Base-by-base conservation (phyloP, 2,329 filamentous ascomycete species). In the Talaromyces sp. region DNA sequence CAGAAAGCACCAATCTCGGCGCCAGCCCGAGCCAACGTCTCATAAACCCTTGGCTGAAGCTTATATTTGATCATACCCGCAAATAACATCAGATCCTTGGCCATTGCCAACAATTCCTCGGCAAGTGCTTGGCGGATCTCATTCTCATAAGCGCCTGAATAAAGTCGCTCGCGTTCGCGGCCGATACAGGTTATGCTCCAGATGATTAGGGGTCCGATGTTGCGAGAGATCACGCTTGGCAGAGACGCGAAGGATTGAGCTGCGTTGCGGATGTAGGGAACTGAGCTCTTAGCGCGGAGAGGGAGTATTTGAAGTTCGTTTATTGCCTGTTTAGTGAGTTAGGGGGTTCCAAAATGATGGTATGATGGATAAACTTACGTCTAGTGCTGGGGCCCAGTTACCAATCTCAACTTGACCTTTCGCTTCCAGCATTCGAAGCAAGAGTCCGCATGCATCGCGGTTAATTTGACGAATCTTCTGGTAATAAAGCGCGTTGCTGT, bases 151-250 rank as follows among this genome's bases (percentile, higher is more conserved):
- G 87, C 83, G 28, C 87, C 86, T 59, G 80, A 82, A 57, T 82
- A 81, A 48, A 95, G 80, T 61, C 86, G 79, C 65, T 89, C 86
- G 62, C 89, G 84, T 74, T 96, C 88, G 58, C 86, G 83, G 52
- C 88, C 87, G 74, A 92, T 95, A 76, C 89, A 91, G 41, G 88
- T 83, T 64, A 99, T 90, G 52, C 91, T 91, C 94, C 94, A 97
- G 77, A 96, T 88, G 62, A 99, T 82, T 62, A 97, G 80, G 73
- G 93, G 91, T 17, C 93, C 93, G 66, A 97, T 86, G 68, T 94
- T 96, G 70, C 90, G 87, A 2, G 92, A 88, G 40, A 99, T 89
- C 7, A 91, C 84, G 64, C 90, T 85, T 3, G 91, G 84, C 40
- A 96, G 82, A 1, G 82, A 80, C 15, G 89, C 84, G 76, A 99